Percentiles rank a stretch among this genome's conserved stretches.
These are phyloP conservation scores for Candida rishiriensis DNA, from an alignment of 805 yeast genomes.

Conservation along the genomic window DNA sequence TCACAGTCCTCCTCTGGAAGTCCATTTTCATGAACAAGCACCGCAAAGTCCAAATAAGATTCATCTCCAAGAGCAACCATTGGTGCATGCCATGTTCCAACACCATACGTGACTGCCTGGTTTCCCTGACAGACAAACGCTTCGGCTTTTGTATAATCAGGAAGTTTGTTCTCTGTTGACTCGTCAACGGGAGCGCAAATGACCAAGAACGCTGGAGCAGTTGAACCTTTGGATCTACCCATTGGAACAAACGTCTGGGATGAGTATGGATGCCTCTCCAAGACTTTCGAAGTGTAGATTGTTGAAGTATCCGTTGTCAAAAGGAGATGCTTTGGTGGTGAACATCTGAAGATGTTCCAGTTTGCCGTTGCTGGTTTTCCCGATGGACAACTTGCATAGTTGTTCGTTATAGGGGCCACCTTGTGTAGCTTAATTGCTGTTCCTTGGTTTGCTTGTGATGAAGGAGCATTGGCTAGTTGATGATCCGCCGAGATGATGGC, in stretches of 20 bases:
- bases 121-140: slow-evolving; percentile 79
- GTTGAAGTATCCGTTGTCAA: slow-evolving; percentile 8
- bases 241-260: slow-evolving; percentile 91
- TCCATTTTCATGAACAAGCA: slow-evolving; percentile 82
- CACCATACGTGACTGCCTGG: slow-evolving; percentile 86
- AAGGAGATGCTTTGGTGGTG: slow-evolving; percentile 66
- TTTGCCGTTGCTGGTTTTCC: slow-evolving; percentile 52
- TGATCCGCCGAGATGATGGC: slow-evolving; percentile 74
- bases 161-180: slow-evolving; percentile 39
- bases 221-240: slow-evolving; percentile 47
- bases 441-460: slow-evolving; percentile 80
- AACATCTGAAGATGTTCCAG: slow-evolving; percentile 80
- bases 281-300: slow-evolving; percentile 54
- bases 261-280: slow-evolving; percentile 86
- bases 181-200: slow-evolving; percentile 65
- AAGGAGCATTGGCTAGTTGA: slow-evolving; percentile 46
- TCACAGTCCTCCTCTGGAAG: slow-evolving; percentile 76
- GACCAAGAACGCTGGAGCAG: slow-evolving; percentile 60
- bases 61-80: slow-evolving; percentile 76
- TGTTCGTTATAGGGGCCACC: slow-evolving; percentile 64
- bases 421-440: slow-evolving; percentile 76
- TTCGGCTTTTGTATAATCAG: slow-evolving; percentile 53
- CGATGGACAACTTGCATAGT: slow-evolving; percentile 43
- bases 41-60: slow-evolving; percentile 67
- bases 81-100: slow-evolving; percentile 93